These are phyloP conservation scores for Populus tomentosa DNA, from an alignment of 441 rosid species.

Conservation along the genomic window DNA sequence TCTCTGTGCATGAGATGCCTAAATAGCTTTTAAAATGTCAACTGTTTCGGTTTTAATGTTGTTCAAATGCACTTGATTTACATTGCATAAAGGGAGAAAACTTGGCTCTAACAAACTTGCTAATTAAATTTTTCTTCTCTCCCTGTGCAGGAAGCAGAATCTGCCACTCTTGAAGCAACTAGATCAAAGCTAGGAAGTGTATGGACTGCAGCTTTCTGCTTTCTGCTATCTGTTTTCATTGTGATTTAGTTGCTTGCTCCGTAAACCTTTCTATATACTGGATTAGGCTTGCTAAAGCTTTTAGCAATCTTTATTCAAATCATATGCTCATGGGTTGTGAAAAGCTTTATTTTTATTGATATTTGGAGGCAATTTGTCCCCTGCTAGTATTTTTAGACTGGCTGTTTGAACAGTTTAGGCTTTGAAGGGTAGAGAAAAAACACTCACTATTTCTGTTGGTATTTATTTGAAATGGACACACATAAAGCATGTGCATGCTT, in stretches of 20 bases:
- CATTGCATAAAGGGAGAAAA: not conserved
- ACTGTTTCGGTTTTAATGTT: not conserved
- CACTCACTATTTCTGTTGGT: not conserved
- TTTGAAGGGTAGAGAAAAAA: not conserved
- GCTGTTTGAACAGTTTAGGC: not conserved
- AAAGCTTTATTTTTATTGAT: not conserved
- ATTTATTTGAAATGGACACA: not conserved
- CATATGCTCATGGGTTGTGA: not conserved
- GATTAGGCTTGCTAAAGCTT: not conserved
- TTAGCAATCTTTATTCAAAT: not conserved
- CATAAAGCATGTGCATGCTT: not conserved
- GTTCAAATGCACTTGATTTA: not conserved
- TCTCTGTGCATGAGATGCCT: not conserved
- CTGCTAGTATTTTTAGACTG: not conserved
- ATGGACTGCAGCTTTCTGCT: constrained; percentile 32
- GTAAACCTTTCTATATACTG: not conserved
- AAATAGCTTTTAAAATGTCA: not conserved
- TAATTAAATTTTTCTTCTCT: not conserved
- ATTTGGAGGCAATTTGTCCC: not conserved
- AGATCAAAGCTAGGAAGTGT: constrained; percentile 88
- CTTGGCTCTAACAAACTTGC: not conserved
- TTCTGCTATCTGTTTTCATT: constrained; percentile 18
- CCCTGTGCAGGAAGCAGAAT: constrained; percentile 75
- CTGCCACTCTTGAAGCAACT: constrained; percentile 88
- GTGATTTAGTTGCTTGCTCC: constrained; percentile 1